phyloP scores from a whole-genome alignment of 2,329 filamentous ascomycete species.

The Ceratocystis ficicola region DNA sequence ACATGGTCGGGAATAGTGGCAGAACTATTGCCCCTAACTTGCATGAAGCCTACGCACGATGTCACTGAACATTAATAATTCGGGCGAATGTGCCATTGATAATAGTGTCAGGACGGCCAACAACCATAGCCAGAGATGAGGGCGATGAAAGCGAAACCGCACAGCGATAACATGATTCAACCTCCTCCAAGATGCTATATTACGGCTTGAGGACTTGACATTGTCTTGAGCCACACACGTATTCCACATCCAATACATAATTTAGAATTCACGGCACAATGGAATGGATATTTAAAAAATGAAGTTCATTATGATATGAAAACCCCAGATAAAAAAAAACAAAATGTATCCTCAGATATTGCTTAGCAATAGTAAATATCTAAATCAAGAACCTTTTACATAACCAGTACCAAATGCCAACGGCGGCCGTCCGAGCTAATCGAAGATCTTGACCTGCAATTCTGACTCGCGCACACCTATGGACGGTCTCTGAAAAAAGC shows the following conservation, averaged over 20 bases:
- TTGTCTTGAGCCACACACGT: too few relatives aligned
- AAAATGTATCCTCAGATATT: not conserved
- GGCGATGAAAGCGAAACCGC: too few relatives aligned
- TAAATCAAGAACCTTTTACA: not conserved
- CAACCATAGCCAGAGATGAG: too few relatives aligned
- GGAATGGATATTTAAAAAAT: not conserved
- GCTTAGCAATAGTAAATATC: slow-evolving; percentile 4
- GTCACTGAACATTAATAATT: not conserved
- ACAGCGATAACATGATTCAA: too few relatives aligned
- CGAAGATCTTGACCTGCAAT: not conserved
- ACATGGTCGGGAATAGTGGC: not conserved
- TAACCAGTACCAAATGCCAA: slow-evolving; percentile 3
- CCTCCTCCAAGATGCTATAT: too few relatives aligned
- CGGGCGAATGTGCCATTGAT: not conserved
- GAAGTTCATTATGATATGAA: slow-evolving; percentile 8
- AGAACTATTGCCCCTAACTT: not conserved
- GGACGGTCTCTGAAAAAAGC: slow-evolving; percentile 3
- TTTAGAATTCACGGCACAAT: not conserved
- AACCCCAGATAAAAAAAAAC: not conserved
- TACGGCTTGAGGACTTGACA: too few relatives aligned
- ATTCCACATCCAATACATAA: not conserved
- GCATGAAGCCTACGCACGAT: not conserved
- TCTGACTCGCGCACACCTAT: not conserved
- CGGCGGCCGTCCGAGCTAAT: not conserved
- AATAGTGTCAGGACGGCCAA: not conserved